Evolutionary conservation across 257 asterid species (phyloP), one percentile per base, ranked within the genome.

Genomic region (Osmanthus fragrans): DNA sequence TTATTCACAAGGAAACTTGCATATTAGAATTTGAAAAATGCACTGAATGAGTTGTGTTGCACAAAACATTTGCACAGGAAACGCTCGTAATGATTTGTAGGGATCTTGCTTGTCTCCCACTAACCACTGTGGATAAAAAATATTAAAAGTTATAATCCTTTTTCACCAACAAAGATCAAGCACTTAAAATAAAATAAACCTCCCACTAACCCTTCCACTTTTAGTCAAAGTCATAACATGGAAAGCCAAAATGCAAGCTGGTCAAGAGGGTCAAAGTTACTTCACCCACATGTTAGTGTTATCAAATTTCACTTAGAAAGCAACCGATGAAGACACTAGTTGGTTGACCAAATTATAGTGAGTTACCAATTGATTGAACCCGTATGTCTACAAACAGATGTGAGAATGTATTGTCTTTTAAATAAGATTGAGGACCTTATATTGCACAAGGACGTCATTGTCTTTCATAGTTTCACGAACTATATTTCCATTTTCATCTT

Each of bases 391-490:
- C 47, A 40, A 40, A 40, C 13, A 40, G 15, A 37, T 37, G 13
- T 11, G 15, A 11, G 47, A 10, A 11, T 4, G 47, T 40, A 40
- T 40, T 10, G 47, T 40, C 47, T 32, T 36, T 25, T 36, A 30
- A 54, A 65, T 60, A 76, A 63, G 77, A 69, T 25, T 54, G 39
- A 73, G 65, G 71, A 96, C 99, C 99, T 96, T 96, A 81, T 96
- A 93, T 79, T 96, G 99, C 80, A 93, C 96, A 74, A 96, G 97
- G 81, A 96, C 96, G 80, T 96, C 99, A 78, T 96, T 96, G 79
- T 96, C 99, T 85, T 92, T 96, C 99, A 95, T 85, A 16, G 99
- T 95, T 84, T 95, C 99, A 79, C 99, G 97, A 77, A 95, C 99
- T 73, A 95, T 95, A 84, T 95, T 95, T 77, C 99, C 99, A 89